Evolutionary conservation across 2,329 filamentous ascomycete species (phyloP).

Genomic region (Elsinoe arachidis): DNA sequence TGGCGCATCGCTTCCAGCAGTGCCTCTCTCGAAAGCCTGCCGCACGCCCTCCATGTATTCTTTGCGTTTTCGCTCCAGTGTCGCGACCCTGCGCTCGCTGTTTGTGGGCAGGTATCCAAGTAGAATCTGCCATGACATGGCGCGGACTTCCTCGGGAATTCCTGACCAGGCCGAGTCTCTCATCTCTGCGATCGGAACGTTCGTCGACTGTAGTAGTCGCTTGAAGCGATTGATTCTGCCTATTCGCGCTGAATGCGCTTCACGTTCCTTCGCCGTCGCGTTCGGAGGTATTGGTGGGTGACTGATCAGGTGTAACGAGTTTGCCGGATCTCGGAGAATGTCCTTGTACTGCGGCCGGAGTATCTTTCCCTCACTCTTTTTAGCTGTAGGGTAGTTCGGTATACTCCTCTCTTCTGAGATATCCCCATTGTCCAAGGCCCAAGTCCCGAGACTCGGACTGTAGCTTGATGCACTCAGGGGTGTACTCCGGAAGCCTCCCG

Average conservation of each 20-base stretch:
- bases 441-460: slow-evolving; percentile 21
- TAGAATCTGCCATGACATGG: slow-evolving; percentile 97
- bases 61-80: slow-evolving; percentile 86
- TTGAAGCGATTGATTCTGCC: slow-evolving; percentile 98
- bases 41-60: slow-evolving; percentile 90
- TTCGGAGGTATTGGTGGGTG: slow-evolving; percentile 67
- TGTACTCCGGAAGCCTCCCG: slow-evolving; percentile 26
- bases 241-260: slow-evolving; percentile 78
- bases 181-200: slow-evolving; percentile 75
- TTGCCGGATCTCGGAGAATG: slow-evolving; percentile 75
- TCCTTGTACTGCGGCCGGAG: slow-evolving; percentile 96
- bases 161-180: slow-evolving; percentile 87
- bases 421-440: slow-evolving; percentile 78
- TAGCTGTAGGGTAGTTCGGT: slow-evolving; percentile 75
- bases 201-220: slow-evolving; percentile 82
- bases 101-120: slow-evolving; percentile 95
- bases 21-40: slow-evolving; percentile 53
- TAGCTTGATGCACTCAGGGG: slow-evolving; percentile 13
- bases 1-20: slow-evolving; percentile 31
- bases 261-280: slow-evolving; percentile 72
- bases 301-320: slow-evolving; percentile 87
- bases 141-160: slow-evolving; percentile 85
- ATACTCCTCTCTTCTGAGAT: slow-evolving; percentile 84
- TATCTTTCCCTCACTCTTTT: slow-evolving; percentile 90
- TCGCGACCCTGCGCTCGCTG: slow-evolving; percentile 81